Evolutionary conservation across 2,329 filamentous ascomycete species (phyloP), one percentile per base, ranked within the genome.

Genomic region (Botrytis fragariae): DNA sequence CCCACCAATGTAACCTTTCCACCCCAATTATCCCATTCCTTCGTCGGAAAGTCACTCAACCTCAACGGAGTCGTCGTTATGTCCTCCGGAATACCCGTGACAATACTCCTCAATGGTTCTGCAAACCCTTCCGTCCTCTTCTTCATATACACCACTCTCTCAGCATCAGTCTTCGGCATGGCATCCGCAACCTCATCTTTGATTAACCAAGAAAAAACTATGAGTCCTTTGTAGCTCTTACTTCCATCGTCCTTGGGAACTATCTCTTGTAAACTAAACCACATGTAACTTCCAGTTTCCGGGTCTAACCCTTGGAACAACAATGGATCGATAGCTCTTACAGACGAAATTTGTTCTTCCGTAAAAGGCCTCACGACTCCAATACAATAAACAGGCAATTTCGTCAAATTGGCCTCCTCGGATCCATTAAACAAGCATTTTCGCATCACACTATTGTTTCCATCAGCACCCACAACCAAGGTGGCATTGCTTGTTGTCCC

Each of bases 261-360:
- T 81, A 84, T 39, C 39, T 73, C 83, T 25, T 87, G 81, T 74
- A 84, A 83, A 73, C 82, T 82, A 76, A 87, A 86, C 81, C 85
- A 89, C 29, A 89, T 80, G 74, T 83, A 89, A 32, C 83, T 83
- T 65, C 84, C 83, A 0, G 84, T 86, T 6, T 83, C 80, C 0
- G 87, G 86, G 77, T 89, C 85, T 18, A 84, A 82, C 4, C 85
- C 87, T 73, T 88, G 86, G 77, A 89, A 87, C 37, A 89, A 84
- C 59, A 86, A 83, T 0, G 87, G 87, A 74, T 89, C 87, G 39
- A 89, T 83, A 1, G 80, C 81, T n/a, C 83, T 81, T 12, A 86
- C 80, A 10, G 82, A 76, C 80, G 78, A 75, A 82, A 77, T 79
- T 81, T 83, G 76, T 75, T 82, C 79, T 35, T 82, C 79, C 1